Evolutionary conservation across 1,139 yeast species (phyloP).

Genomic region (Nakaseomyces delphensis): DNA sequence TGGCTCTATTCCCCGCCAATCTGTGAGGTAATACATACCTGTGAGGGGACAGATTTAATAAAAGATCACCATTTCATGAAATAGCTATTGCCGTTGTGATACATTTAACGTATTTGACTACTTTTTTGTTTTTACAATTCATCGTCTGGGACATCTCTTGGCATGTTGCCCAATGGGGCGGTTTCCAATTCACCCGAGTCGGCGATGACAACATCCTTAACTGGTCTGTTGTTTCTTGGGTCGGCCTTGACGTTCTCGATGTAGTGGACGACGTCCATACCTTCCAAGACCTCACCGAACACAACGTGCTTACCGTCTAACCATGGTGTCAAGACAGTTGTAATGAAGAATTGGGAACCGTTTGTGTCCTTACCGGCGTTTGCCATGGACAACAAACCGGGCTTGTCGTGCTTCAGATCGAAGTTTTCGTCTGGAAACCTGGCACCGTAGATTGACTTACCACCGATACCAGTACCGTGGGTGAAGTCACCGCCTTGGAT

Average conservation of each 20-base stretch:
- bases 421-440: constrained; percentile 68
- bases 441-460: constrained; percentile 64
- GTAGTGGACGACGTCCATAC: constrained; percentile 50
- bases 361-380: constrained; percentile 73
- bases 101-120: not conserved
- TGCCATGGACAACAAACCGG: constrained; percentile 73
- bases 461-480: constrained; percentile 63
- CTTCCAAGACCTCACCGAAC: constrained; percentile 71
- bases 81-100: too few species aligned
- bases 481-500: constrained; percentile 80
- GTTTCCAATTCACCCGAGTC: constrained; percentile 31
- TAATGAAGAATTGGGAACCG: constrained; percentile 72
- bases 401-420: constrained; percentile 49
- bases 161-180: constrained; percentile 11
- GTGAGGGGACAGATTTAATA: too few species aligned
- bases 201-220: constrained; percentile 42
- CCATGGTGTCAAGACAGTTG: constrained; percentile 56
- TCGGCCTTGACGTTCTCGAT: constrained; percentile 38
- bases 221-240: constrained; percentile 43
- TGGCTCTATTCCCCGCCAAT: too few species aligned
- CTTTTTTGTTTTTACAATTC: constrained; percentile 9
- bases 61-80: too few species aligned
- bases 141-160: constrained; percentile 11
- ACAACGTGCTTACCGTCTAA: constrained; percentile 67
- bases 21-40: too few species aligned